phyloP scores from a whole-genome alignment of 2,329 filamentous ascomycete genomes.

The Diaporthe sp. region DNA sequence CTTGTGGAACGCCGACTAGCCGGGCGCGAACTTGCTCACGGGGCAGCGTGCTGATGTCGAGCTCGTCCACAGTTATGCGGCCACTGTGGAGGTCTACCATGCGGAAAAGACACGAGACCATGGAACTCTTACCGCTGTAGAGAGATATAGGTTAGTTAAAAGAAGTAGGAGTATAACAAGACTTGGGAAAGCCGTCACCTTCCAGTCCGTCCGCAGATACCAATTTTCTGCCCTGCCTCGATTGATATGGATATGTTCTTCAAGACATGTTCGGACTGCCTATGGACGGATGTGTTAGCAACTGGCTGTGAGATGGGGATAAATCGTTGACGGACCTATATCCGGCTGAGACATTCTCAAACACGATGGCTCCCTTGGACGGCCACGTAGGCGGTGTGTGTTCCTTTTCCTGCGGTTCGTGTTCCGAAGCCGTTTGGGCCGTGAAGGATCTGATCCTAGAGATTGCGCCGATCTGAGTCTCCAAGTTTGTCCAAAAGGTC shows the following conservation, averaged over 20 bases:
- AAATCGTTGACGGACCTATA: conserved; percentile 41
- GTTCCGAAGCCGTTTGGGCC: not conserved
- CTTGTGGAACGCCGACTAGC: conserved; percentile 63
- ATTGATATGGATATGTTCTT: conserved; percentile 47
- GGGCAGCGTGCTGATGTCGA: conserved; percentile 51
- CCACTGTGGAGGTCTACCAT: conserved; percentile 59
- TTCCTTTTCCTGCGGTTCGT: conserved; percentile 16
- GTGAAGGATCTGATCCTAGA: conserved; percentile 59
- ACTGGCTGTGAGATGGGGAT: too few species aligned
- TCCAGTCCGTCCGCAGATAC: conserved; percentile 42
- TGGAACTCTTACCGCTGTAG: not conserved
- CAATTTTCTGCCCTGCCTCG: conserved; percentile 50
- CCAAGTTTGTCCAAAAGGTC: conserved; percentile 68
- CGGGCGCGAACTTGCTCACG: conserved; percentile 45
- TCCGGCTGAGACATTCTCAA: conserved; percentile 48
- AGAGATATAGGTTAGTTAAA: not conserved
- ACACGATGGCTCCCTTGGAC: conserved; percentile 48
- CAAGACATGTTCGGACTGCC: conserved; percentile 43
- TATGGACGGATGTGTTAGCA: not conserved
- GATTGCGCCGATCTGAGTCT: conserved; percentile 70
- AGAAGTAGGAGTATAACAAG: not conserved
- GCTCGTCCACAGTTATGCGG: conserved; percentile 59
- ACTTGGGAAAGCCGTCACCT: not conserved
- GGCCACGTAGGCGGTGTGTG: conserved; percentile 51
- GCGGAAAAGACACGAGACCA: conserved; percentile 53